Base-by-base conservation (phyloP, 495 filamentous ascomycete genomes). In the Trichoderma parareesei region DNA sequence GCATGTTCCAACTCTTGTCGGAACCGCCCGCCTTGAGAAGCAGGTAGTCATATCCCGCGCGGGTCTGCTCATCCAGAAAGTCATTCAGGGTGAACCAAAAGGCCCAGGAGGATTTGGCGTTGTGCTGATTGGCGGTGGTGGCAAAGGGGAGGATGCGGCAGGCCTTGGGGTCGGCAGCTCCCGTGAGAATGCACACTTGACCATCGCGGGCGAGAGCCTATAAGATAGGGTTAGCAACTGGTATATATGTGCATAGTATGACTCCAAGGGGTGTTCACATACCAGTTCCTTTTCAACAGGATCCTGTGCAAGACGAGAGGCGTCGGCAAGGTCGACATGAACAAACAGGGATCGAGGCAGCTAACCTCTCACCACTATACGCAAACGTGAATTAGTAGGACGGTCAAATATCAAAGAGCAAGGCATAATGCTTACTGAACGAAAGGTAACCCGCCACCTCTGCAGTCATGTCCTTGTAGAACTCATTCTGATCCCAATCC, bases 1-100 rank as follows among this genome's bases (percentile, higher is more conserved):
- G 35, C 53, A 57, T 57, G 27, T 57, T 57, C 53, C 53, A 57
- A 6, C 53, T 57, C 27, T 57, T 57, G 27, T 57, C 53, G 53
- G 14, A 37, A 1, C 33, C 0, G 11, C 27, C 53, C 3, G 53
- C 44, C 13, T 14, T 14, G 16, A 14, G 44, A 48, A 14, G 44
- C n/a, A 9, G 44, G 44, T 18, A 18, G 27, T 27, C 27, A 27
- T 27, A 27, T 1, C 27, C 27, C 2, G 27, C 27, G 27, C 27
- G 27, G 27, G 27, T 27, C 27, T 27, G 27, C 27, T 27, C 27
- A 2, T 27, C 27, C 27, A 27, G 27, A 27, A 27, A 27, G 27
- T 27, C 27, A 27, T 27, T 27, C 27, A 27, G 27, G 27, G 27
- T 27, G 27, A 27, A 27, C 27, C 27, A 48, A 16, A 5, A 48